Evolutionary conservation across 2,329 filamentous ascomycete genomes (phyloP), one percentile per base, ranked within the genome.

Genomic region (Fusarium fracticaudum): DNA sequence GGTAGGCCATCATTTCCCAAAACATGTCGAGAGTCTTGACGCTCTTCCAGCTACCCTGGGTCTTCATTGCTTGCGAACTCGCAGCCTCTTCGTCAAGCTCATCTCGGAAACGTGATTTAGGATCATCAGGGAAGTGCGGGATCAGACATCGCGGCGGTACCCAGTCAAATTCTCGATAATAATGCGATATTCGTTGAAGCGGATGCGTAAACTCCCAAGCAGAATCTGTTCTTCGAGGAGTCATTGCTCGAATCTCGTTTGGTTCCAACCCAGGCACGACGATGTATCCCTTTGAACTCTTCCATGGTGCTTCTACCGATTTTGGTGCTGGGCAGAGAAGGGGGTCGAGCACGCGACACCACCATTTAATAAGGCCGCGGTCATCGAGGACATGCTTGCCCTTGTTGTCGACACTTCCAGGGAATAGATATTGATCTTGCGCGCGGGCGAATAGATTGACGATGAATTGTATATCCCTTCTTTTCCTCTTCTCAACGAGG

Each of bases 1-100:
- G 88, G 80, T 94, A 98, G 1, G 95, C 92, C 96, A 99, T 98
- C 88, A 97, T 93, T 71, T 99, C 96, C 96, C 96, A 99, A 79
- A 99, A 99, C 76, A 95, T 91, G n/a, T 95, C 93, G 45, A 99
- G 85, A 0, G 91, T 93, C 80, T 89, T 92, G 31, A 98, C 91
- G 68, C 93, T 95, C 80, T 91, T 93, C 96, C 96, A 99, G 64
- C 90, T 87, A 1, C 93, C 93, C 7, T 85, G 84, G 33, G 85
- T 87, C 74, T 89, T 88, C 74, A 88, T 84, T 61, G 84, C 84
- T 10, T 84, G 84, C 5, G 88, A 86, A 37, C 90, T 89, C 2
- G 89, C 87, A 1, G 93, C 87, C 79, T 97, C 94, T 38, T 96
- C 93, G 78, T 99, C 96, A 8, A 99, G 85, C 79, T 98, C 96